A percentile compares a stretch with the other conserved stretches of the same genome.
Conservation (phyloP, 495 filamentous ascomycete species). For the Penicillium diatomitis region DNA sequence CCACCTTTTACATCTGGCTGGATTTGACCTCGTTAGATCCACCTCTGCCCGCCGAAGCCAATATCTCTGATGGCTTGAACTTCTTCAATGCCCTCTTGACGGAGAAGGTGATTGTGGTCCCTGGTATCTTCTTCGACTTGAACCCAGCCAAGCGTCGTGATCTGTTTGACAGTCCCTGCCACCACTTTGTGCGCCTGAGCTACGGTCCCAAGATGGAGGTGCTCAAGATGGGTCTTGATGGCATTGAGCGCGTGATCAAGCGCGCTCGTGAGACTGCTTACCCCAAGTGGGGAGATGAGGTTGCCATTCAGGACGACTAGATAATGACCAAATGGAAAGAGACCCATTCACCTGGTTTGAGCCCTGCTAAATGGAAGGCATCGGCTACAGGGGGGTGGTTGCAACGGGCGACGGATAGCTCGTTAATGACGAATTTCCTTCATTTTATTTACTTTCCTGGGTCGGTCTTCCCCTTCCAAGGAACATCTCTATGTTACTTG, state of each 20-base stretch:
- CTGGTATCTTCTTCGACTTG: slow-evolving; percentile 76
- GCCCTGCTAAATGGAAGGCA: no score
- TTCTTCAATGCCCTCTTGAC: slow-evolving; percentile 91
- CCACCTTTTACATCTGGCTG: slow-evolving; percentile 89
- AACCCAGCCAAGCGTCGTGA: slow-evolving; percentile 86
- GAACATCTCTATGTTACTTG: no score
- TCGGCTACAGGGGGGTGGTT: no score
- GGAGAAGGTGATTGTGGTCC: slow-evolving; percentile 92
- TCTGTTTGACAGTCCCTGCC: slow-evolving; percentile 89
- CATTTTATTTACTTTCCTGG: no score
- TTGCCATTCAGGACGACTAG: slow-evolving; percentile 34
- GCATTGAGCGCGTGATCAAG: slow-evolving; percentile 68
- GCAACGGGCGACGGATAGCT: no score
- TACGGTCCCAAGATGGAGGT: slow-evolving; percentile 90
- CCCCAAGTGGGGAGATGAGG: slow-evolving; percentile 30
- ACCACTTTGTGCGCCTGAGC: slow-evolving; percentile 86
- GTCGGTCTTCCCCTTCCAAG: no score
- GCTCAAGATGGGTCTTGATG: slow-evolving; percentile 74
- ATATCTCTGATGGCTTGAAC: slow-evolving; percentile 84
- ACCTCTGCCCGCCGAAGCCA: slow-evolving; percentile 35
- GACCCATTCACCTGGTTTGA: background rate
- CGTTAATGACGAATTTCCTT: no score
- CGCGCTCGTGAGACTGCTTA: slow-evolving; percentile 29
- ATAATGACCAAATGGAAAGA: background rate
- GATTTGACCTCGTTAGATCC: slow-evolving; percentile 46